Evolutionary conservation across 768 basidiomycete genomes (phyloP), one percentile per base, ranked within the genome.

Genomic region (Sporobolomyces phaffii): DNA sequence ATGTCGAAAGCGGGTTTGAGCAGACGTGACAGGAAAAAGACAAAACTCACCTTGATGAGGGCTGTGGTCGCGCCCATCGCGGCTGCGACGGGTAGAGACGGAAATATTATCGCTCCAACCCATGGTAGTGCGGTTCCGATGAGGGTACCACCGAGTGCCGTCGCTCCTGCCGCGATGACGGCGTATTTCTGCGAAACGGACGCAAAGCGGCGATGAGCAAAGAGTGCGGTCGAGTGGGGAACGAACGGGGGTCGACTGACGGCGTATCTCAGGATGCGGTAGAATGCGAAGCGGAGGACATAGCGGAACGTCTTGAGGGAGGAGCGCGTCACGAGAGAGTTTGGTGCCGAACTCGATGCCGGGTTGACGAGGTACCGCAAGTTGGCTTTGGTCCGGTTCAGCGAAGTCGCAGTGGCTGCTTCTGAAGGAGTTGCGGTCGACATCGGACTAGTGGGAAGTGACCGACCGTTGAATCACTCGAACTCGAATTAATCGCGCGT

Each of bases 141-240:
- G 5, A 62, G 34, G 0, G 69, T 70, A 0, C 69, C 69, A 0
- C 64, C 69, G 2, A 70, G 38, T 0, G 64, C 64, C 1, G 69
- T 58, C 0, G 49, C 50, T 2, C 69, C 69, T 1, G 69, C 69
- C 1, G 64, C 69, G 33, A 70, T 33, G 7, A 59, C 10, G 29
- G 69, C 64, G 56, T 70, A 70, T 49, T 70, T 70, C 64, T 60
- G 60, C 11, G 48, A 45, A 49, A 36, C 2, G n/a, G 7, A 3
- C 17, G 28, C 20, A 6, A 22, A n/a, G n/a, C n/a, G n/a, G n/a
- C n/a, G n/a, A 26, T 36, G 26, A 50, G 48, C 3, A 17, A 18
- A 17, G 7, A 44, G 13, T 17, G 11, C 10, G 7, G 7, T 7
- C 20, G 22, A 22, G 43, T 13, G 43, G 7, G 14, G 24, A 34